These are phyloP conservation scores for Ajuga chamaepitys DNA, from an alignment of 257 asterid species.

Conservation along the genomic window DNA sequence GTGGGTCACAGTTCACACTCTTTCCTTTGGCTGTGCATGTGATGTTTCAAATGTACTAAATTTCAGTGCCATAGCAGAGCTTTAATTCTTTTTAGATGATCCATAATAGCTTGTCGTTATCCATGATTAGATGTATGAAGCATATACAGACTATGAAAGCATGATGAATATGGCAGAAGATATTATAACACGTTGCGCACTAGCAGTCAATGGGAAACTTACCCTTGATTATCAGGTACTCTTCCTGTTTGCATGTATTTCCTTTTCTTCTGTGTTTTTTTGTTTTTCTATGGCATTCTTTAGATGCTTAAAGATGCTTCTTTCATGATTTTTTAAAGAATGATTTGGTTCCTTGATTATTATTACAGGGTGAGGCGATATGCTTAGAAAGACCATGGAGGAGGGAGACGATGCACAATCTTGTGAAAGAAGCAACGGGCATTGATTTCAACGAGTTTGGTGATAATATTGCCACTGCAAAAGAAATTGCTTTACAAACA, in stretches of 20 bases:
- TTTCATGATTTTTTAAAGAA: background rate
- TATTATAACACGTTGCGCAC: conserved; percentile 74
- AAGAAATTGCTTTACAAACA: conserved; percentile 40
- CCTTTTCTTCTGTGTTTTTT: background rate
- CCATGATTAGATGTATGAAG: conserved; percentile 79
- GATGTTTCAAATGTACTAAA: background rate
- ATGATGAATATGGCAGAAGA: conserved; percentile 98
- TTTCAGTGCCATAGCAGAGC: background rate
- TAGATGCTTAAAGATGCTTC: background rate
- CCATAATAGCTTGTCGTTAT: conserved; percentile 7
- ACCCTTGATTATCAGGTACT: conserved; percentile 79
- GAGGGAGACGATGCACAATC: conserved; percentile 95
- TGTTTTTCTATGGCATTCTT: background rate
- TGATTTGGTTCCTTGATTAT: background rate
- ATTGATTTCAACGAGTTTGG: conserved; percentile 61
- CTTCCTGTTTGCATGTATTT: background rate
- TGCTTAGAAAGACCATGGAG: conserved; percentile 96
- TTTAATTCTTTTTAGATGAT: background rate
- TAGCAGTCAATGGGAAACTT: conserved; percentile 78
- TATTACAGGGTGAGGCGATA: conserved; percentile 67
- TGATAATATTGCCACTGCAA: conserved; percentile 58
- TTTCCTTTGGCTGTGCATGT: background rate
- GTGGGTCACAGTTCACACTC: background rate
- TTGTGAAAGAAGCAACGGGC: conserved; percentile 82
- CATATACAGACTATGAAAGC: conserved; percentile 91